Base-by-base conservation (phyloP, 164 flowering plant genomes). In the Dillenia turbinata region DNA sequence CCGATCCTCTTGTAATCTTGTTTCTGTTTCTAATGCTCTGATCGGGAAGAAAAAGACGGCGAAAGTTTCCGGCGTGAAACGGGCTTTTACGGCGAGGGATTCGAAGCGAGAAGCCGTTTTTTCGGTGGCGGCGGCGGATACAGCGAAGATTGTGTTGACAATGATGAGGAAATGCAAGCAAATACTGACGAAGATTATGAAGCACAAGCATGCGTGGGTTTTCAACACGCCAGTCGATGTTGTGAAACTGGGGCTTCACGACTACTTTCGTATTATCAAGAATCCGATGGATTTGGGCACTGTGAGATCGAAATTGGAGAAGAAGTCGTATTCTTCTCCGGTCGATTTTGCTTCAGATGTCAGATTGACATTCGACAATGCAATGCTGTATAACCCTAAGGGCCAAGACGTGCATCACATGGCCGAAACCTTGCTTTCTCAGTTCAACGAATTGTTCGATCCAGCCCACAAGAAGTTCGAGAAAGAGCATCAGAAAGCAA, bases 281-380 rank as follows among this genome's bases (percentile, higher is more conserved):
- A 51, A 60, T 3, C 79, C 79, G 11, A 76, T 72, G 79, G 79
- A 76, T 64, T 64, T 76, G 0, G 79, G 79, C 12, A 69, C 71
- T 9, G 69, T 73, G 14, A 76, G 73, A 15, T 5, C 60, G 15
- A 73, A 52, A 26, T 61, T 76, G 4, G 61, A 44, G 12, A 63
- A 56, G 10, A 54, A 63, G 13, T 47, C 6, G 44, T 76, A 73
- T 43, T 33, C 44, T 17, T 24, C 54, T 7, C 77, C 74, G 1
- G 47, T 60, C 10, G 69, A 60, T 51, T 76, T 73, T 57, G 79
- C 79, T 8, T 53, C 62, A 8, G 77, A 76, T 66, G 79, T 76
- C 22, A 52, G 72, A 48, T 51, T 73, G 33, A 76, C 74, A 3
- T 76, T 73, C 53, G 24, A 52, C 19, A 76, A 76, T 61, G 79